phyloP scores from a whole-genome alignment of 2,329 filamentous ascomycete species.

The Calonectria multiphialidica region DNA sequence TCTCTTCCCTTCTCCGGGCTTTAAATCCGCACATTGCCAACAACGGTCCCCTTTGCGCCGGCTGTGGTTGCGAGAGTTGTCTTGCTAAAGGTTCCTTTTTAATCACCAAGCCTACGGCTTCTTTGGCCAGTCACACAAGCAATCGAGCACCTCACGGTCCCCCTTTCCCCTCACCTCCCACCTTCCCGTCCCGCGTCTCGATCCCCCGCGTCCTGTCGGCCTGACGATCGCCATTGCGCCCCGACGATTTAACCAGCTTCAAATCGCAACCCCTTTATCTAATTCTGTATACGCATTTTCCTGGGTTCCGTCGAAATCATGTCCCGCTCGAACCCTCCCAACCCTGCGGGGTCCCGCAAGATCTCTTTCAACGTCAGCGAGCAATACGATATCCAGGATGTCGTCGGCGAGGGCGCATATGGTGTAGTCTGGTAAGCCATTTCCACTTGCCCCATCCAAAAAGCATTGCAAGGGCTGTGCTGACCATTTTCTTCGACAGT shows the following conservation, averaged over 20 bases:
- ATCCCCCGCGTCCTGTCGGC: slow-evolving; percentile 7
- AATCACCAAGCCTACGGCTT: slow-evolving; percentile 31
- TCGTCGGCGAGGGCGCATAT: slow-evolving; percentile 98
- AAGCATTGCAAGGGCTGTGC: slow-evolving; percentile 2
- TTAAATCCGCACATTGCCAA: slow-evolving; percentile 25
- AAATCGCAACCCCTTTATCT: slow-evolving; percentile 7
- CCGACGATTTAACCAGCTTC: slow-evolving; percentile 15
- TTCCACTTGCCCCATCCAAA: slow-evolving; percentile 31
- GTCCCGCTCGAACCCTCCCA: slow-evolving; percentile 70
- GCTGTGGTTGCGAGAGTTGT: slow-evolving; percentile 28
- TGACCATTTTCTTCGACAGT: slow-evolving; percentile 58
- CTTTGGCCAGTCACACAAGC: slow-evolving; percentile 38
- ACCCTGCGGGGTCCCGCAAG: slow-evolving; percentile 80
- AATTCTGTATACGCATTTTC: slow-evolving; percentile 11
- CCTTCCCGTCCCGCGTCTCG: slow-evolving; percentile 6
- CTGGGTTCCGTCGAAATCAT: slow-evolving; percentile 43
- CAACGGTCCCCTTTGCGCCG: slow-evolving; percentile 12
- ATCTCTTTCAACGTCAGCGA: slow-evolving; percentile 99
- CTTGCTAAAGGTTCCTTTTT: slow-evolving; percentile 35
- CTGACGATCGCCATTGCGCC: slow-evolving; percentile 28
- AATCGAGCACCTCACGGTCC: slow-evolving; percentile 41
- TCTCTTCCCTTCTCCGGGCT: slow-evolving; percentile 16
- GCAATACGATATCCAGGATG: slow-evolving; percentile 99
- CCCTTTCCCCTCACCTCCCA: slow-evolving; percentile 35
- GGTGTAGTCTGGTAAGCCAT: slow-evolving; percentile 91